Conservation (phyloP, 176 grass and related monocot genomes). For the Microstegium vimineum region DNA sequence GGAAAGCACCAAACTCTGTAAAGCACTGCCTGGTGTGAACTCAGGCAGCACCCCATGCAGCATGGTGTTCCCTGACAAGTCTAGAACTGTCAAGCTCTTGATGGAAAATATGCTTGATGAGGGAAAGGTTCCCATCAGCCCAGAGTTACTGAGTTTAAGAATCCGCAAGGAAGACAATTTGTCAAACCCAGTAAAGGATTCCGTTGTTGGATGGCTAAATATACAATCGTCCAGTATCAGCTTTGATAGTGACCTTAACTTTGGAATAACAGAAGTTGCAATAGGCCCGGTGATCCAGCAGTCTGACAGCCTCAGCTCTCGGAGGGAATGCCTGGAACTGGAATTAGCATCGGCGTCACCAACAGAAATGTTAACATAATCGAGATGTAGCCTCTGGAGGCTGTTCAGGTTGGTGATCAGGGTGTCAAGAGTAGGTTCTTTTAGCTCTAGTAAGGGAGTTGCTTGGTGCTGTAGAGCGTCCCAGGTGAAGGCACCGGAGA, state of each 20-base stretch:
- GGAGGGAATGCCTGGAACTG: conserved; percentile 10
- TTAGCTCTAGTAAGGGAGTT: not conserved
- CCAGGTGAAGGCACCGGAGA: not conserved
- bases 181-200: too few species aligned
- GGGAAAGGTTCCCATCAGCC: conserved; percentile 25
- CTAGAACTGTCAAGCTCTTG: conserved; percentile 22
- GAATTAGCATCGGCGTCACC: not conserved
- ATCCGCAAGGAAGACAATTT: too few species aligned
- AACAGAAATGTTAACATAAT: conserved; percentile 31
- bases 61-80: conserved; percentile 22
- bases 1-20: not conserved
- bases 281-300: not conserved
- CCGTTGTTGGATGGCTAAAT: too few species aligned
- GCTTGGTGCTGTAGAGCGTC: too few species aligned
- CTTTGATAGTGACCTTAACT: too few species aligned
- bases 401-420: conserved; percentile 33
- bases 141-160: not conserved
- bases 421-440: conserved; percentile 2
- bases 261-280: too few species aligned
- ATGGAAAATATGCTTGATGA: conserved; percentile 26
- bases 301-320: conserved; percentile 30
- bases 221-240: too few species aligned
- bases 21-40: conserved; percentile 20
- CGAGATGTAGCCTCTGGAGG: conserved; percentile 32
- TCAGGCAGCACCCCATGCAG: conserved; percentile 33